These are phyloP conservation scores for Dalbergia oliveri DNA, from an alignment of 306 rosid species.

Conservation along the genomic window DNA sequence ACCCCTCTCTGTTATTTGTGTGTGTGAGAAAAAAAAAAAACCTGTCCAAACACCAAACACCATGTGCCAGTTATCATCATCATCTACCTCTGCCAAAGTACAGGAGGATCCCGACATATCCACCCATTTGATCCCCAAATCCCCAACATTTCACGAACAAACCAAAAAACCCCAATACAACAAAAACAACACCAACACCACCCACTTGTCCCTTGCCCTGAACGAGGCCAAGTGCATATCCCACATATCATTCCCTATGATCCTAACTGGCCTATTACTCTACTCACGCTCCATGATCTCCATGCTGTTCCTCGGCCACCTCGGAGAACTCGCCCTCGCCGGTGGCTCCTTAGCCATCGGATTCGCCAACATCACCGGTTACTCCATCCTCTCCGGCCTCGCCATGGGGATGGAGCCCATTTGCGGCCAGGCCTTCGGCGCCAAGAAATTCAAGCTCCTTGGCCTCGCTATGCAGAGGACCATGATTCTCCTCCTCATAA, in stretches of 20 bases:
- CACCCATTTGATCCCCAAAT: slow-evolving; percentile 29
- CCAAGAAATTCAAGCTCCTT: slow-evolving; percentile 45
- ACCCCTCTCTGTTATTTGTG: background rate
- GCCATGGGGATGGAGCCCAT: slow-evolving; percentile 62
- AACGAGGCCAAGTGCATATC: slow-evolving; percentile 45
- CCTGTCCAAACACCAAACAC: background rate
- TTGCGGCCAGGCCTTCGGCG: slow-evolving; percentile 55
- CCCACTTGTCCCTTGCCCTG: background rate
- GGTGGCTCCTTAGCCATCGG: slow-evolving; percentile 56
- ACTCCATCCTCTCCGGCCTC: slow-evolving; percentile 58
- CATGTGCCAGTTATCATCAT: slow-evolving; percentile 38
- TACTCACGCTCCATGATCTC: slow-evolving; percentile 57
- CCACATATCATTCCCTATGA: slow-evolving; percentile 44
- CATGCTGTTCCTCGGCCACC: slow-evolving; percentile 55
- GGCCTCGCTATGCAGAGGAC: slow-evolving; percentile 50
- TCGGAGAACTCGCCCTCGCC: slow-evolving; percentile 48
- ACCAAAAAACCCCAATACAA: background rate
- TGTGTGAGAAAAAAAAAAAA: background rate
- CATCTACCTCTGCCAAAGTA: slow-evolving; percentile 14
- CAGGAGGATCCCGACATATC: slow-evolving; percentile 12
- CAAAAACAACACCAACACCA: background rate
- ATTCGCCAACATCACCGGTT: slow-evolving; percentile 52
- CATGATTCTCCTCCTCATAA: slow-evolving; percentile 40
- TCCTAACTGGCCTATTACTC: slow-evolving; percentile 38
- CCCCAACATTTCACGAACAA: background rate